Base-by-base conservation (phyloP, 2,329 filamentous ascomycete genomes). In the Dactylonectria estremocensis region DNA sequence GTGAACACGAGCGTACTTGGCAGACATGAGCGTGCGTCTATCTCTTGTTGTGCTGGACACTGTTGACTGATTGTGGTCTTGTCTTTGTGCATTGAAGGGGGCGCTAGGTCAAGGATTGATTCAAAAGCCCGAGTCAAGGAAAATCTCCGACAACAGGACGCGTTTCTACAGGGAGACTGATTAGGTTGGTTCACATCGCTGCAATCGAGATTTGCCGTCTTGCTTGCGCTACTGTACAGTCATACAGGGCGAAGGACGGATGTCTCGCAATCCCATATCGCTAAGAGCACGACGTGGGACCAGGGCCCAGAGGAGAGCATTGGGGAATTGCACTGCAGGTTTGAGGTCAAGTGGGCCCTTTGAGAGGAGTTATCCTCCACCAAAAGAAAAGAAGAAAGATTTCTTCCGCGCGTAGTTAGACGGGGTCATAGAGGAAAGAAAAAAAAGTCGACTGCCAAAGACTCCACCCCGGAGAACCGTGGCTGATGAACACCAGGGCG, bases 191-290 rank as follows among this genome's bases (percentile, higher is more conserved):
- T 65, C 63, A 67, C 56, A 49, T 55, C 31, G 46, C 16, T 58
- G 53, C 66, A 69, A 75, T 75, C 70, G 74, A 70, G 73, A 76
- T 73, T 73, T 71, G 54, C 73, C 68, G 70, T 63, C 61, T 70
- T 62, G 63, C 55, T 69, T 70, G 50, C 64, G 14, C 61, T 31
- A 66, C 66, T 66, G 59, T 28, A 28, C 7, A 28, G 58, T 72
- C 65, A 69, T 65, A 60, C 43, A 64, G 59, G 73, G 67, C 53
- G 64, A 65, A 55, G 46, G 58, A 58, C 65, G 61, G 52, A 50
- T 65, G 64, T 68, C 71, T 72, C 66, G 67, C 69, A 61, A 66
- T 69, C 24, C 59, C 66, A 61, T 72, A 66, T 73, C 69, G 64
- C 67, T 75, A 75, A 61, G 43, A 69, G 53, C 64, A 72, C 69